phyloP scores from a whole-genome alignment of 2,329 filamentous ascomycete species.

The Sporothrix schenckii region DNA sequence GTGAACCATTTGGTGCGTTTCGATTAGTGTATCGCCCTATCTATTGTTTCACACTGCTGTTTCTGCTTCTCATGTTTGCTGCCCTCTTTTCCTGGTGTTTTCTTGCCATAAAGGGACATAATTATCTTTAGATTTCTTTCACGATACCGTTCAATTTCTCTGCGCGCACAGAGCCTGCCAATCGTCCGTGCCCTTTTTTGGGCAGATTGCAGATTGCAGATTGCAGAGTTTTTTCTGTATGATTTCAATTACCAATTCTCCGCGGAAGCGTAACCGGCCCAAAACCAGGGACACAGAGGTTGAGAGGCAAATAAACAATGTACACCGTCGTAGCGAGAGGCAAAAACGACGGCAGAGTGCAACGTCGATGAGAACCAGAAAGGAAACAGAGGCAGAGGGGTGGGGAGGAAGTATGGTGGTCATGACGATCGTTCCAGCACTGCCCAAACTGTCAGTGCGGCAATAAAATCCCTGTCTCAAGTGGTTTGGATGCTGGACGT shows the following conservation, averaged over 20 bases:
- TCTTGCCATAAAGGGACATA: neutral
- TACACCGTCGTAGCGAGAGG: neutral
- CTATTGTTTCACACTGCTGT: neutral
- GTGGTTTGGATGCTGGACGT: neutral
- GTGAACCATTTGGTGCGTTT: neutral
- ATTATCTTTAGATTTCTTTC: neutral
- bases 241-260: neutral
- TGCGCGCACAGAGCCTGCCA: neutral
- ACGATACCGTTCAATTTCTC: neutral
- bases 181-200: neutral
- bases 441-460: neutral
- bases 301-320: neutral
- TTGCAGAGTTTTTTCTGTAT: slow-evolving; percentile 1
- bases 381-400: neutral
- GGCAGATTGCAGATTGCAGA: neutral
- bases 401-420: neutral
- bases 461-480: slow-evolving; percentile 3
- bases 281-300: neutral
- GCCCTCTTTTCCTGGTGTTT: neutral
- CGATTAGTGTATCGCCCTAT: slow-evolving; percentile 10
- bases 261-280: slow-evolving; percentile 13
- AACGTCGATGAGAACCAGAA: neutral
- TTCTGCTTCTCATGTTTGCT: neutral
- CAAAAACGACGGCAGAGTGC: slow-evolving; percentile 17
- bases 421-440: no score